Evolutionary conservation across 768 basidiomycete genomes (phyloP), one percentile per base, ranked within the genome.

Genomic region (Tubosaeta sp.): DNA sequence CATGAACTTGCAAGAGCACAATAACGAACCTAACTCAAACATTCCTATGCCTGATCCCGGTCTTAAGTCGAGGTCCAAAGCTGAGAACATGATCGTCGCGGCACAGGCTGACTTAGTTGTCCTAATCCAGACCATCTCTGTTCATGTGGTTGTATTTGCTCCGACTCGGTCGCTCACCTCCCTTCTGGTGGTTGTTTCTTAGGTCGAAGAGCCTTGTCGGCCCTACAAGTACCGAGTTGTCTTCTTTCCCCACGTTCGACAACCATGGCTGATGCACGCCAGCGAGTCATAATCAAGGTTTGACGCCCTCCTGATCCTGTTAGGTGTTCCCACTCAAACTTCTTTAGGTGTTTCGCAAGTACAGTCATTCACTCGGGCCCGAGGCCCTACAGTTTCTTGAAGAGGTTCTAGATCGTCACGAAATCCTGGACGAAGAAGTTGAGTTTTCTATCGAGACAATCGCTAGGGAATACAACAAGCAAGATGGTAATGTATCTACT

Each of bases 391-490:
- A 80, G 37, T 80, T 87, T 57, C 65, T 93, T 14, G 88, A 92
- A 61, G 75, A 79, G 12, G 80, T 94, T 34, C 71, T 92, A 16
- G 79, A 83, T 43, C 71, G 77, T 53, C 85, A 92, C 66, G 84
- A 86, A 44, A 86, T 94, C 43, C 64, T 74, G 4, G 82, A 85
- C 46, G 77, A 81, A 27, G 85, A 89, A 42, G 73, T 87, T 16
- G 88, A 91, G 55, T 75, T 76, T 37, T 88, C 88, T 41, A 71
- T 93, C 12, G 91, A 93, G 60, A 81, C 83, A 41, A 76, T 94
- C 27, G 90, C 90, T 8, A 83, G 87, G 57, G 90, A 91, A 59
- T 94, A 93, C 60, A 91, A 91, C 60, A 89, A 85, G 60, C 91
- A 94, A 68, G 91, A 93, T 74, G 91, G 91, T 84, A 37, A 45